Evolutionary conservation across 2,329 filamentous ascomycete species (phyloP).

Genomic region (Ophiostoma australiae): DNA sequence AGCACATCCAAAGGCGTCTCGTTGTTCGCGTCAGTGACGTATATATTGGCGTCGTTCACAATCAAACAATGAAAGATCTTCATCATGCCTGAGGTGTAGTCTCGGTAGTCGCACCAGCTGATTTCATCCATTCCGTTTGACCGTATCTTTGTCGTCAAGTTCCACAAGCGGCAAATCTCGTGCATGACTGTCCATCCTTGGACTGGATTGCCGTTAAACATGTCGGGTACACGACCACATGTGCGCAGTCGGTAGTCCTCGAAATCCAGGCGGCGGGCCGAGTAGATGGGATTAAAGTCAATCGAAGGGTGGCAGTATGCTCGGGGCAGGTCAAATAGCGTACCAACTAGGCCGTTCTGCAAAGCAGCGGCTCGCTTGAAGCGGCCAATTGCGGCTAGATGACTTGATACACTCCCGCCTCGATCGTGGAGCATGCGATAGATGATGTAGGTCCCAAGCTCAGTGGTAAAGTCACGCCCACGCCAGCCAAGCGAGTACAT

Average conservation of each 20-base stretch:
- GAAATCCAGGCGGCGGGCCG: neutral
- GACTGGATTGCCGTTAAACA: neutral
- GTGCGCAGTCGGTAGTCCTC: neutral
- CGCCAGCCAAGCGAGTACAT: neutral
- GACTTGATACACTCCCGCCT: neutral
- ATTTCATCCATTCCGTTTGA: neutral
- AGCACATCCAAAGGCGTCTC: neutral
- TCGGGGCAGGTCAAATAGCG: neutral
- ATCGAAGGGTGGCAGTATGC: neutral
- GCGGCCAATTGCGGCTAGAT: neutral
- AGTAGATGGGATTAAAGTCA: neutral
- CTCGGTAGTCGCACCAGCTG: neutral
- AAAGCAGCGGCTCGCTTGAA: neutral
- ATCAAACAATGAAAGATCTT: neutral
- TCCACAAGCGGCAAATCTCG: constrained; percentile 21
- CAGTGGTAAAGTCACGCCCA: neutral
- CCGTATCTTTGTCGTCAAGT: neutral
- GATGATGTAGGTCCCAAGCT: neutral
- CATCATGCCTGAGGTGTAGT: neutral
- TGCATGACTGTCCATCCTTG: constrained; percentile 9
- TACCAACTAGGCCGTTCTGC: neutral
- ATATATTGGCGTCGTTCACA: neutral
- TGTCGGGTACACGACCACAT: neutral
- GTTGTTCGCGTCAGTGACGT: neutral
- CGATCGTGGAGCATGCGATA: neutral